Percentiles rank a stretch among this genome's conserved stretches.
Conservation (phyloP, 805 yeast genomes). For the Suhomyces emberorum region DNA sequence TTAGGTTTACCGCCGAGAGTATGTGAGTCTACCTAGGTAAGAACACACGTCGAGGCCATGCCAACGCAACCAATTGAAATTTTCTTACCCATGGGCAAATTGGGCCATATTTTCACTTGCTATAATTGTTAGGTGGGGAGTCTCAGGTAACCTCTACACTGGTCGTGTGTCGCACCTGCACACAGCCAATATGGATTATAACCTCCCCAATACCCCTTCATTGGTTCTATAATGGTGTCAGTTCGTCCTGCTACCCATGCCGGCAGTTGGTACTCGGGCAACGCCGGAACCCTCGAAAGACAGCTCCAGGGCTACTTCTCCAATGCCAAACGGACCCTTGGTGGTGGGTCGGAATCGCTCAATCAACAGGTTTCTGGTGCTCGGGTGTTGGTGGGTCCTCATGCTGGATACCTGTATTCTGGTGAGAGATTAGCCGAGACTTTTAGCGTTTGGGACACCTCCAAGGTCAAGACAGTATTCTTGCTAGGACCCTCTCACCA, state of each 20-base stretch:
- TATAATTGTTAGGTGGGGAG: too few species aligned
- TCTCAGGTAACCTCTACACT: too few species aligned
- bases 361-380: constrained; percentile 29
- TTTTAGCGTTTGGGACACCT: constrained; percentile 65
- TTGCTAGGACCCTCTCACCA: constrained; percentile 93
- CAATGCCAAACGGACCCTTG: constrained; percentile 26
- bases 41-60: too few species aligned
- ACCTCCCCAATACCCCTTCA: too few species aligned
- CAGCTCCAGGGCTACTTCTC: constrained; percentile 52
- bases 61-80: too few species aligned
- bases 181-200: too few species aligned
- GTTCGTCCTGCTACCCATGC: constrained; percentile 77
- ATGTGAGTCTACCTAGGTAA: too few species aligned
- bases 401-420: constrained; percentile 88
- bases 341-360: constrained; percentile 54
- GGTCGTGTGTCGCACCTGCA: too few species aligned
- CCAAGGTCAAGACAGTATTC: constrained; percentile 59
- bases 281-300: constrained; percentile 36
- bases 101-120: too few species aligned
- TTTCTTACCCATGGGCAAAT: too few species aligned
- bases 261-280: constrained; percentile 81
- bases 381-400: constrained; percentile 47
- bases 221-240: constrained; percentile 13
- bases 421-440: constrained; percentile 77
- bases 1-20: too few species aligned